These are phyloP conservation scores for Cladosporium halotolerans DNA, from an alignment of 2,329 filamentous ascomycete species.

Conservation along the genomic window DNA sequence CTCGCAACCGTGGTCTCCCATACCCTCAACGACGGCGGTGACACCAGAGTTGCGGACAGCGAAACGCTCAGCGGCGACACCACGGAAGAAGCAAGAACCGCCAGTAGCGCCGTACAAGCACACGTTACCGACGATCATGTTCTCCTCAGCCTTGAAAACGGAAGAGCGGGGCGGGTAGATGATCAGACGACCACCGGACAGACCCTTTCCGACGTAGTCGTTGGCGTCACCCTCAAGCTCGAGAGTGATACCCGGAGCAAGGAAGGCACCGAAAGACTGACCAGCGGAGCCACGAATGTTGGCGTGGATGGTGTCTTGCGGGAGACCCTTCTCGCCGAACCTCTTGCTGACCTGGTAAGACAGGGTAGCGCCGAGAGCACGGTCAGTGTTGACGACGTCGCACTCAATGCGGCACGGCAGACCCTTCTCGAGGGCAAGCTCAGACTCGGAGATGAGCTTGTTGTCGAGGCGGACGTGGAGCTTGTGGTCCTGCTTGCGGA, in stretches of 20 bases:
- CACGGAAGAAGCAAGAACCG: constrained; percentile 93
- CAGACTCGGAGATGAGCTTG: constrained; percentile 92
- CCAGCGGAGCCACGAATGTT: constrained; percentile 96
- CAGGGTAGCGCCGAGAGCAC: constrained; percentile 84
- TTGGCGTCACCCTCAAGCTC: constrained; percentile 95
- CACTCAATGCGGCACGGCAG: constrained; percentile 89
- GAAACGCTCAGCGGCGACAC: constrained; percentile 92
- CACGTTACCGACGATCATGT: constrained; percentile 86
- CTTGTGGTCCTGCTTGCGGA: constrained; percentile 93
- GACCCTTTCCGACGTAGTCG: constrained; percentile 93
- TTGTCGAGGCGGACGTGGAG: constrained; percentile 92
- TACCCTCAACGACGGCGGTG: constrained; percentile 90
- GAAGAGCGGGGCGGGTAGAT: constrained; percentile 86
- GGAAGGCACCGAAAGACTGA: constrained; percentile 91
- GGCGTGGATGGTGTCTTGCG: constrained; percentile 88
- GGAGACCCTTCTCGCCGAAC: constrained; percentile 82
- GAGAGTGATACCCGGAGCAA: constrained; percentile 86
- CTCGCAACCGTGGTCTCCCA: constrained; percentile 94
- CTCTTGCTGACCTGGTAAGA: constrained; percentile 94
- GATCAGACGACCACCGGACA: constrained; percentile 88
- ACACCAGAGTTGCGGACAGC: constrained; percentile 94
- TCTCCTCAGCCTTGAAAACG: constrained; percentile 94
- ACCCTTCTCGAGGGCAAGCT: constrained; percentile 90
- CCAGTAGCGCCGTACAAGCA: constrained; percentile 91
- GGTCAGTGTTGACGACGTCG: constrained; percentile 93